Evolutionary conservation across 441 rosid genomes (phyloP).

Genomic region (Omphalea diandra): DNA sequence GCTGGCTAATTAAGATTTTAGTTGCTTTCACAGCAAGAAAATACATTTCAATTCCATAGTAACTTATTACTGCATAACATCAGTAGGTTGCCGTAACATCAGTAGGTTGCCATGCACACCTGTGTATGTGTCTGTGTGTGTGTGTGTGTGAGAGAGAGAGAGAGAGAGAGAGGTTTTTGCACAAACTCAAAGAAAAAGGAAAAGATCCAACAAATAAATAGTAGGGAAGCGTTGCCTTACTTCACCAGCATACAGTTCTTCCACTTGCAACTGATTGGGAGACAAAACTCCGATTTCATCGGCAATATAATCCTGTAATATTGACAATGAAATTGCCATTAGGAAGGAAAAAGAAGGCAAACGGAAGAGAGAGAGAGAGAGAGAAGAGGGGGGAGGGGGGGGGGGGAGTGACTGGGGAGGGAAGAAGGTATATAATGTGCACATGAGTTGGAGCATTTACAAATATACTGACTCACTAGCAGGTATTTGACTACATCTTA

Average conservation of each 20-base stretch:
- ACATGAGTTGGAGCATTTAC: neutral
- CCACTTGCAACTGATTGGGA: constrained; percentile 92
- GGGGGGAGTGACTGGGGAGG: neutral
- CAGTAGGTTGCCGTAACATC: no score
- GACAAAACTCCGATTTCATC: constrained; percentile 97
- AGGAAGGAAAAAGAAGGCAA: neutral
- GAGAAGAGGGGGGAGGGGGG: neutral
- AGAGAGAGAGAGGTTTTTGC: neutral
- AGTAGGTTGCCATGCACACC: no score
- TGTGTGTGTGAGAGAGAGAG: neutral
- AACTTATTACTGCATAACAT: neutral
- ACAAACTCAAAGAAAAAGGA: neutral
- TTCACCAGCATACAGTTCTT: constrained; percentile 92
- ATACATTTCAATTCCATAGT: neutral
- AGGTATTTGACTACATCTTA: neutral
- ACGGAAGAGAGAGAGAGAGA: neutral
- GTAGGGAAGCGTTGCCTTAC: constrained; percentile 40
- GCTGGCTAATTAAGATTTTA: neutral
- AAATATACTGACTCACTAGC: neutral
- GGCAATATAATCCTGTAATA: constrained; percentile 76
- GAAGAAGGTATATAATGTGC: no score
- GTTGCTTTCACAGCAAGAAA: neutral
- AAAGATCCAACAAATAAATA: neutral
- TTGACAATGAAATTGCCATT: constrained; percentile 20
- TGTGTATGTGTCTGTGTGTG: no score